A percentile compares a stretch with the other conserved stretches of the same genome.
phyloP scores from a whole-genome alignment of 805 yeast genomes.

The Cyberlindnera sargentensis region DNA sequence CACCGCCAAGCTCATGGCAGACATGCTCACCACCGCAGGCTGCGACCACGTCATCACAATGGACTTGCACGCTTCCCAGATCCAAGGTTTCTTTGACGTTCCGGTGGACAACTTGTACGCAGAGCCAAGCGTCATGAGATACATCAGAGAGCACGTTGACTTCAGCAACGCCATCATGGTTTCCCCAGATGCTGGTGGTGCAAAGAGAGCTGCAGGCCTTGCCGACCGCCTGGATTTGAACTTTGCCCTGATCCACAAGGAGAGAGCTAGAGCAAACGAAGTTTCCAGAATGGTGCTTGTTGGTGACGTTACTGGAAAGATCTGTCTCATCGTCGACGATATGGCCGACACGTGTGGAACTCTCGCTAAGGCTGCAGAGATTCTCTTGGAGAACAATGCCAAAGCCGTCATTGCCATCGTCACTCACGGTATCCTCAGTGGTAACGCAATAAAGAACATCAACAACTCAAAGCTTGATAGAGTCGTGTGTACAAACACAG shows the following conservation, averaged over 20 bases:
- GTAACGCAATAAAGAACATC: conserved; percentile 65
- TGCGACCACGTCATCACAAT: conserved; percentile 82
- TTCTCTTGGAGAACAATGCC: conserved; percentile 60
- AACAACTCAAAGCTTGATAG: conserved; percentile 60
- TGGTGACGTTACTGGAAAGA: conserved; percentile 73
- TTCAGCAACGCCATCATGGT: conserved; percentile 62
- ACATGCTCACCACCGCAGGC: conserved; percentile 76
- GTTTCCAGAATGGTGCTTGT: conserved; percentile 80
- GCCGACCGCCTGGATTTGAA: conserved; percentile 75
- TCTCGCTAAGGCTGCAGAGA: conserved; percentile 74
- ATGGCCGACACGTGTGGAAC: conserved; percentile 93
- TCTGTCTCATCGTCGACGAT: conserved; percentile 76
- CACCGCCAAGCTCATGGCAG: conserved; percentile 80
- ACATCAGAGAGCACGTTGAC: conserved; percentile 56
- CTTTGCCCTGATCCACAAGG: conserved; percentile 81
- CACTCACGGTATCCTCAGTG: conserved; percentile 74
- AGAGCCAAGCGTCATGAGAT: conserved; percentile 73
- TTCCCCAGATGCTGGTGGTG: conserved; percentile 90
- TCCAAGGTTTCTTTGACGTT: conserved; percentile 77
- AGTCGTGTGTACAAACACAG: conserved; percentile 75
- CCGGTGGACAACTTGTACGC: conserved; percentile 84
- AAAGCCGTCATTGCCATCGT: conserved; percentile 73
- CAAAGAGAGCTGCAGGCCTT: conserved; percentile 79
- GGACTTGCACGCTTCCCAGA: conserved; percentile 87
- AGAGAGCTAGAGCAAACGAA: conserved; percentile 77